phyloP scores from a whole-genome alignment of 148 eudicot genomes.

The Hydrangea macrophylla region DNA sequence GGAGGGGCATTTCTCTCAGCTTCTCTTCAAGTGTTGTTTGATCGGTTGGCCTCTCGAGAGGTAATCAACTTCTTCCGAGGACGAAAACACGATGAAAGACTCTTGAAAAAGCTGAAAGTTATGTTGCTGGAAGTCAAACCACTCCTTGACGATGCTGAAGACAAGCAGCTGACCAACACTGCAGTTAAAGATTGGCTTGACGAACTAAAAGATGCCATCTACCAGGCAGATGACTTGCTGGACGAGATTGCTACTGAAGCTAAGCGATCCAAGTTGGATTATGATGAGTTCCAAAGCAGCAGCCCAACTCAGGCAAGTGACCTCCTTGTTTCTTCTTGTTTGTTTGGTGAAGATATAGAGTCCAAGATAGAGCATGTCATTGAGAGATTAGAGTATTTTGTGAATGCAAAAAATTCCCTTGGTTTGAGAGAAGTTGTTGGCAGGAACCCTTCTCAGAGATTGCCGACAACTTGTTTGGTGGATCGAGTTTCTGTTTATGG shows the following conservation, averaged over 20 bases:
- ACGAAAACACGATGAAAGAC: not conserved
- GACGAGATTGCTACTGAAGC: too few relatives aligned
- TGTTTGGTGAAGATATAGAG: not conserved
- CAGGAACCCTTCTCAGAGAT: not conserved
- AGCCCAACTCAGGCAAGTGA: not conserved
- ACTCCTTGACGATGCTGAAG: slow-evolving; percentile 20
- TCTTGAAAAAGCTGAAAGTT: not conserved
- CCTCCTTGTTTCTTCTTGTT: not conserved
- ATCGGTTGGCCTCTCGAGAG: slow-evolving; percentile 7
- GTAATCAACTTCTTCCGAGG: not conserved
- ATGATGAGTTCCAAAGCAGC: slow-evolving; percentile 4
- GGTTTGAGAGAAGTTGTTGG: slow-evolving; percentile 1
- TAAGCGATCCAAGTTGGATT: slow-evolving; percentile 5
- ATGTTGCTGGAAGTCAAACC: not conserved
- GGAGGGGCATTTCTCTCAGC: too few relatives aligned
- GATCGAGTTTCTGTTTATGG: slow-evolving; percentile 8
- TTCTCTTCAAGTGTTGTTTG: slow-evolving; percentile 17
- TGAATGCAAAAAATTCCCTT: not conserved
- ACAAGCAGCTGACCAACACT: slow-evolving; percentile 2
- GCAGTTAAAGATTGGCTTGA: slow-evolving; percentile 7
- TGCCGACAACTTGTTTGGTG: not conserved
- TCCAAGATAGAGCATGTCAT: not conserved
- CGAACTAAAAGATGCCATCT: slow-evolving; percentile 10
- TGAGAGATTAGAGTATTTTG: not conserved
- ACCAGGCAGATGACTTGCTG: too few relatives aligned